Base-by-base conservation (phyloP, 164 flowering plant species). In the Berberis vulgaris region DNA sequence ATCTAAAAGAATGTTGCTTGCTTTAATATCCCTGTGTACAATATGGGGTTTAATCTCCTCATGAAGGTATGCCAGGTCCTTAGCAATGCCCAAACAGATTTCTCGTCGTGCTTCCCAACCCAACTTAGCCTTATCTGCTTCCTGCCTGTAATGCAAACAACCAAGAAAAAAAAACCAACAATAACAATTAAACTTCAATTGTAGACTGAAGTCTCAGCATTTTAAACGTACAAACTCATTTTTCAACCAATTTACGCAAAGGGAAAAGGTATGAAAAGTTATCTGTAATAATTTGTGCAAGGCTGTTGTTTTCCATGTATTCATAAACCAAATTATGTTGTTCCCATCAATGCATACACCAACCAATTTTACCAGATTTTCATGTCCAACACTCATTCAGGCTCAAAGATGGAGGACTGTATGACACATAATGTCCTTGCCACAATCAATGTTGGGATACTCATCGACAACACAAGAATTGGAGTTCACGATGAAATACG, bases 1-100 rank as follows among this genome's bases (percentile, higher is more conserved):
- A 64, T 86, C 92, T 26, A 86, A 78, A 67, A 86, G 84, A 68
- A 26, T 26, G 26, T 26, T 26, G 26, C 26, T 26, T 26, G 0
- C 26, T 26, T 26, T 26, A 26, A 26, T 26, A 26, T 26, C 26
- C 26, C 26, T 26, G 26, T 26, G 0, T 26, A 26, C 26, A 26
- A 26, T 26, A 86, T 76, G 77, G 0, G 88, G 88, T n/a, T 71
- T 56, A 45, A 77, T 69, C 63, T 78, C 82, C 68, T 82, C 86
- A 52, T 84, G 88, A 5, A 86, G 83, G 75, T 81, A 77, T 2
- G 79, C 76, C 4, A 86, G 74, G 41, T 77, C 85, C 4, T 76
- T 62, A 38, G 87, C 88, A 13, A 86, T 61, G 50, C 92, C 92
- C 11, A 82, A 2, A 6, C 76, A 64, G 6, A 84, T 74, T 1